Percentiles rank a stretch among this genome's conserved stretches.
Conservation (phyloP, 805 yeast genomes). For the Lipomyces yamanashiensis region DNA sequence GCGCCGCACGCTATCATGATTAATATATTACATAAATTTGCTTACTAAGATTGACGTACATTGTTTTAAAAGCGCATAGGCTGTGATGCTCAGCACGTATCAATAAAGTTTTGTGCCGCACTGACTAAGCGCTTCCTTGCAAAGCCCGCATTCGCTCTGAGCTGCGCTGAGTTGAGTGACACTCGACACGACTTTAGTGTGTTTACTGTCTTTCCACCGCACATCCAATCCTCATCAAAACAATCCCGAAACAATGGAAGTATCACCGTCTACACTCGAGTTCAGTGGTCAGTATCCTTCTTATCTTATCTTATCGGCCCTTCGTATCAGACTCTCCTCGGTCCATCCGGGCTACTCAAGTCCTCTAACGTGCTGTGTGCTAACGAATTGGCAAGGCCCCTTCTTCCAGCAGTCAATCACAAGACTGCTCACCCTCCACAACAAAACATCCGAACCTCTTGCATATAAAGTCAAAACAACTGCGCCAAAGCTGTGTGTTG, state of each 20-base stretch:
- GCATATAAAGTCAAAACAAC: conserved; percentile 98
- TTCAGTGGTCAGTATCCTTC: conserved; percentile 65
- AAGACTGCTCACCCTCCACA: conserved; percentile 59
- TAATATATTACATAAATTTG: not conserved
- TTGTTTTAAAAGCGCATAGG: not conserved
- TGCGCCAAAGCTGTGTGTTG: conserved; percentile 77
- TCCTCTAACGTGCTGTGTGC: too few relatives aligned
- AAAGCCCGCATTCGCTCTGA: too few relatives aligned
- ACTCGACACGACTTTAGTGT: not conserved
- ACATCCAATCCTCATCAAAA: not conserved
- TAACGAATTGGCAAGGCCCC: conserved; percentile 57
- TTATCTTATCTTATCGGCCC: too few relatives aligned
- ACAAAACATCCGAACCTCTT: conserved; percentile 62
- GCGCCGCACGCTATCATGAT: not conserved
- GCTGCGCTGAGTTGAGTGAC: too few relatives aligned
- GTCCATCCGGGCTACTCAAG: too few relatives aligned
- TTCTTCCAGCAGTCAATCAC: conserved; percentile 75
- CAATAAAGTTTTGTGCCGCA: not conserved
- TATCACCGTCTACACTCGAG: conserved; percentile 72
- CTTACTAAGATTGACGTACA: not conserved
- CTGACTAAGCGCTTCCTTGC: not conserved
- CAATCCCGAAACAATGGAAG: conserved; percentile 57
- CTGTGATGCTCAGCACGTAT: not conserved
- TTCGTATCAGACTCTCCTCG: too few relatives aligned
- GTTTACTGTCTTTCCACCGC: not conserved